Base-by-base conservation (phyloP, 208 protist genomes). In the Crithidia sp. region DNA sequence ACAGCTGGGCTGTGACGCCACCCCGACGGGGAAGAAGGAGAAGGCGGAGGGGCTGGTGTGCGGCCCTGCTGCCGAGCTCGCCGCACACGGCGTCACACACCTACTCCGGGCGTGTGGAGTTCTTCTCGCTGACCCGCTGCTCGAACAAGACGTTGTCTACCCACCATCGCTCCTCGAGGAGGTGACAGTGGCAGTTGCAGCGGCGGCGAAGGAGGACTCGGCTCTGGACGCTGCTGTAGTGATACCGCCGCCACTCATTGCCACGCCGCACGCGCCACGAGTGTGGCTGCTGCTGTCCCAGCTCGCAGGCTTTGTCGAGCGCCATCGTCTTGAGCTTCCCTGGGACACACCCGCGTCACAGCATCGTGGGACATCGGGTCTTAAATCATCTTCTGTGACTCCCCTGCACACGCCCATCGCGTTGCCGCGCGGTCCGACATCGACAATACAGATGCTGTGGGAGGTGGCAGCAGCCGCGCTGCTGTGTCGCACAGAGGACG, bases 11-110 rank as follows among this genome's bases (percentile, higher is more conserved):
- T 49, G 45, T 49, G 7, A 13, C 45, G 45, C 9, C 7, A 49
- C 12, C 45, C 14, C n/a, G 16, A 55, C 8, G 50, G 16, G 7
- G 50, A 14, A 55, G 14, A 55, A 17, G 50, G 50, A 55, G 50
- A 14, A 55, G 50, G 14, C 8, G 16, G 14, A 19, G 50, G n/a
- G n/a, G 37, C 39, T 19, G 43, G 28, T 47, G 41, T 2, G 4
- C 37, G 36, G 49, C 12, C 14, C 62, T 4, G 6, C 63, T 28
- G 63, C 63, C 5, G 63, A 57, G 1, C 67, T 79, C 43, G 74
- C 61, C 50, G 14, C 59, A 7, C 74, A 74, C 54, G 74, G 74
- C 41, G 49, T 79, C 13, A 79, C 74, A 7, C 74, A 79, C 53
- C 36, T 64, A 4, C 61, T 79, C 53, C 65, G 67, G 10, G 74